These are phyloP conservation scores for Xylaria curta DNA, from an alignment of 495 filamentous ascomycete genomes.

Conservation along the genomic window DNA sequence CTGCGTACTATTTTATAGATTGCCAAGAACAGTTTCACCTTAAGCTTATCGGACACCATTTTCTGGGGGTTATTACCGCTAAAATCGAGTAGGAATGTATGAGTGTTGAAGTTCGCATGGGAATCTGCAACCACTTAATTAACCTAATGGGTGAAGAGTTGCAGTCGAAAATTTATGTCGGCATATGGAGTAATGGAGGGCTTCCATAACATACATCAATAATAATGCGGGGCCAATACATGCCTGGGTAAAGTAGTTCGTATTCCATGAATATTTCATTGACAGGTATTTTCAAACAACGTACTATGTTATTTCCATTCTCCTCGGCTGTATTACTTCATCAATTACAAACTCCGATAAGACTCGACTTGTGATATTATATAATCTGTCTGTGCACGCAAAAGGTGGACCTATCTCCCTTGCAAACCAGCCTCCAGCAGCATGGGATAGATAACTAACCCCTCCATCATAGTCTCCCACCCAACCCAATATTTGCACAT, in stretches of 20 bases:
- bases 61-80: background rate
- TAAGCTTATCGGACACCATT: background rate
- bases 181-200: background rate
- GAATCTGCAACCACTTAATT: background rate
- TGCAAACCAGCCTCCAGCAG: background rate
- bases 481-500: background rate
- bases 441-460: background rate
- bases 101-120: background rate
- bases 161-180: background rate
- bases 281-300: background rate
- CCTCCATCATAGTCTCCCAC: background rate
- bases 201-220: background rate
- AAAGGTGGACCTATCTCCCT: slow-evolving; percentile 3
- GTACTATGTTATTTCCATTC: background rate
- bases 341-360: background rate
- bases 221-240: background rate
- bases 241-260: background rate
- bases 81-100: background rate
- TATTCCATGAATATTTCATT: background rate
- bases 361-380: background rate
- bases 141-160: background rate
- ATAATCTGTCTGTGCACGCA: slow-evolving; percentile 7
- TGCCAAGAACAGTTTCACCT: background rate
- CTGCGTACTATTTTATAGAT: background rate
- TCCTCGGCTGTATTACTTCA: background rate